Conservation (phyloP, 768 basidiomycete genomes). For the Serendipita sp. region DNA sequence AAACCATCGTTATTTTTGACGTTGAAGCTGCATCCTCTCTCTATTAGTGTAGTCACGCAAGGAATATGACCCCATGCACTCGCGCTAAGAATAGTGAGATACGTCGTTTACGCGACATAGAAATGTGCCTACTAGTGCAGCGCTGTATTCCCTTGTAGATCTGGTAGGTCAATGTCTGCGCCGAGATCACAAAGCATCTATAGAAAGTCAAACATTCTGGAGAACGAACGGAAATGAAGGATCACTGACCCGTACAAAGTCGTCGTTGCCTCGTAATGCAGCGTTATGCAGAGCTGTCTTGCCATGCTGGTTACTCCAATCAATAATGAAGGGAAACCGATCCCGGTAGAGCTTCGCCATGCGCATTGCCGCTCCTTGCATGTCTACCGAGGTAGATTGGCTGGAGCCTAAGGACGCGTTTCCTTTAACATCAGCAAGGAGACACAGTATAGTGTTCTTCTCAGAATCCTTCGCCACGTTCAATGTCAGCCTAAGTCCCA, state of each 20-base stretch:
- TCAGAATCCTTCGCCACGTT: conserved; percentile 54
- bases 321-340: conserved; percentile 70
- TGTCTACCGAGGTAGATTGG: conserved; percentile 36
- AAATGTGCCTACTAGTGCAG: conserved; percentile 64
- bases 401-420: conserved; percentile 30
- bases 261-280: conserved; percentile 76
- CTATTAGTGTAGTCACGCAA: conserved; percentile 72
- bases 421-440: conserved; percentile 72
- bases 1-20: conserved; percentile 79
- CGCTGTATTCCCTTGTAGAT: conserved; percentile 83
- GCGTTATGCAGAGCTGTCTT: conserved; percentile 85
- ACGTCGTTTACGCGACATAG: background rate
- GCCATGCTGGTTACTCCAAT: conserved; percentile 84
- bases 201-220: conserved; percentile 2
- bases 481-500: background rate
- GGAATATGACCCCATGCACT: conserved; percentile 78
- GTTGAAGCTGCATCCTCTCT: conserved; percentile 70
- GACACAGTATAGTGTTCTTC: conserved; percentile 83
- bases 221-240: conserved; percentile 6
- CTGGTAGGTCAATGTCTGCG: conserved; percentile 78
- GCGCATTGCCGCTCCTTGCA: conserved; percentile 55
- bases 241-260: conserved; percentile 59
- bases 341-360: conserved; percentile 83
- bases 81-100: conserved; percentile 32
- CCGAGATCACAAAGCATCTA: conserved; percentile 85